Base-by-base conservation (phyloP, 345 rosid species). In the Citrus trifoliata region DNA sequence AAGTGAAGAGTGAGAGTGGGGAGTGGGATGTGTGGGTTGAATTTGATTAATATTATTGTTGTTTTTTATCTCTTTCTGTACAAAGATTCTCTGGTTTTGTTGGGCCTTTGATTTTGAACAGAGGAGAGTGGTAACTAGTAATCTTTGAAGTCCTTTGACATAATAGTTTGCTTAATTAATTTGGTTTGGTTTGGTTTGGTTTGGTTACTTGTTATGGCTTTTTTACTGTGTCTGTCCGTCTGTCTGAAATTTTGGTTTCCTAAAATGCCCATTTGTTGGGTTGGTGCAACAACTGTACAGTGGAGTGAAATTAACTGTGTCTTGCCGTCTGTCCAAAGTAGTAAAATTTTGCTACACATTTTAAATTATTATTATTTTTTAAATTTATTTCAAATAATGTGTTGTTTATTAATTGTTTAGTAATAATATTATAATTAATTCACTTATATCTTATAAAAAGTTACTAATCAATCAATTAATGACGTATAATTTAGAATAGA, bases 31-130 rank as follows among this genome's bases (percentile, higher is more conserved):
- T 24, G 51, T 19, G 67, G n/a, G 63, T 38, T 30, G 18, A 21
- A 18, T 10, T 13, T 24, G 28, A 32, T 24, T 32, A 62, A 66
- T 40, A 40, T 5, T 10, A 12, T 66, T 66, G 21, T 66, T 25
- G 19, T 64, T 64, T 0, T 0, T 28, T 37, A 61, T 35, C 30
- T n/a, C n/a, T 67, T 28, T 19, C 2, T 64, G 46, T 7, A n/a
- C 48, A 61, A 51, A 58, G 68, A 58, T 28, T 69, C 69, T 18
- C 60, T 70, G 28, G 74, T 28, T 27, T 27, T 70, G 60, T 18
- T 69, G 16, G 35, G 73, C n/a, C 27, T 27, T 70, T 53, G 58
- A 18, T 53, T 46, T 53, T 53, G 7, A 5, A 53, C 25, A 67
- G 13, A 8, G 16, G n/a, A 35, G 62, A 18, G 6, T 10, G 38